Conservation (phyloP, 108 stramenopile genomes). For the Parmales sp. region DNA sequence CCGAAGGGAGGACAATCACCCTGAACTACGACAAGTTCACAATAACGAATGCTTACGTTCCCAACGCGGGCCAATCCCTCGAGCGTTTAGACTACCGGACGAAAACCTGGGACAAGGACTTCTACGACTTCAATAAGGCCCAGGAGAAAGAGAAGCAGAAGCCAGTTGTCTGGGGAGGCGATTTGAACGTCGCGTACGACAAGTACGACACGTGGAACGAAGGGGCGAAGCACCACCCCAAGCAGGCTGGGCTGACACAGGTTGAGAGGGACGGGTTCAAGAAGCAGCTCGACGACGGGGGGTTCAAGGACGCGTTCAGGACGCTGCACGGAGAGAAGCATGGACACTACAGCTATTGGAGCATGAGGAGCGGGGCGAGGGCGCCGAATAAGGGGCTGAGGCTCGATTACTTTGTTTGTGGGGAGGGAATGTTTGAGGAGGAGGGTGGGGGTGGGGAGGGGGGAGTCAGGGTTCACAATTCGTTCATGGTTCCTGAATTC, state of each 20-base stretch:
- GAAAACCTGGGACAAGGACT: constrained; percentile 78
- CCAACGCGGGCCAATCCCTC: constrained; percentile 92
- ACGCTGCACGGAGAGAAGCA: constrained; percentile 59
- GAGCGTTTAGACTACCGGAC: constrained; percentile 87
- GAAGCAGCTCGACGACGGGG: constrained; percentile 49
- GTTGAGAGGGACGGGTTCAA: constrained; percentile 74
- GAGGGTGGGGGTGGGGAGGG: constrained; percentile 14
- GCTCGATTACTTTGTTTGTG: constrained; percentile 79
- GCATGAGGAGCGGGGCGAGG: constrained; percentile 60
- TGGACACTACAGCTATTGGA: constrained; percentile 85
- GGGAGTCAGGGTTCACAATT: constrained; percentile 57
- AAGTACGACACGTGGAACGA: constrained; percentile 80
- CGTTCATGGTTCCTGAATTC: constrained; percentile 60
- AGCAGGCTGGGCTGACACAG: constrained; percentile 73
- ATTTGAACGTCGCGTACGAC: constrained; percentile 82
- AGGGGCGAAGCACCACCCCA: constrained; percentile 78
- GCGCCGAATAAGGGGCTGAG: constrained; percentile 84
- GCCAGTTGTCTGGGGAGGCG: constrained; percentile 82
- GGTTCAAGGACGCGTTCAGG: constrained; percentile 77
- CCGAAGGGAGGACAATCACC: constrained; percentile 82
- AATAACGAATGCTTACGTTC: constrained; percentile 83
- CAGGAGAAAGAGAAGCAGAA: constrained; percentile 45
- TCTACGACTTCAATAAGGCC: no score
- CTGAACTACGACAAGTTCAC: constrained; percentile 78
- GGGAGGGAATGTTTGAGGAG: constrained; percentile 48